Evolutionary conservation across 2,329 filamentous ascomycete species (phyloP), one percentile per base, ranked within the genome.

Genomic region (Sclerotinia trifoliorum): DNA sequence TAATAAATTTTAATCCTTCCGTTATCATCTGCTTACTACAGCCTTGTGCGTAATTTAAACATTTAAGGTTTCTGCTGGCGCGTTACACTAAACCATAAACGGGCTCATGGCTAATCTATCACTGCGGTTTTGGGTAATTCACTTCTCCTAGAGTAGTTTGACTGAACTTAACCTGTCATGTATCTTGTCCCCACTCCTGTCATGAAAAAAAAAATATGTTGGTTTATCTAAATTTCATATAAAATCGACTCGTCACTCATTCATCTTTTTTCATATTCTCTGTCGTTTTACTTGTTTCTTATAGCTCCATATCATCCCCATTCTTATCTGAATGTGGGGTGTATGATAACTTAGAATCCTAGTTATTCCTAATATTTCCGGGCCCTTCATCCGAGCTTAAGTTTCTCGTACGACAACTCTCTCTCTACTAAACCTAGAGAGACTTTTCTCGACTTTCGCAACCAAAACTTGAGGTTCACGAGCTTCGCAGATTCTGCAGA

Each of bases 341-440:
- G 26, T 35, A 39, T 57, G 55, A 54, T n/a, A 52, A 52, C 19
- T 63, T 35, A 15, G 26, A 48, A 49, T 26, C 42, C 51, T 58
- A 56, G 55, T 3, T 54, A 66, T 66, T 69, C 68, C 70, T 72
- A 69, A 70, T 70, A 42, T 46, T 48, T 57, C 69, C 70, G 70
- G 71, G 67, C 73, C 72, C 72, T 60, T 73, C 70, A 73, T 66
- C 56, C n/a, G 21, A 70, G 29, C 35, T 56, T 42, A 24, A 60
- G 35, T 60, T 56, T 70, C n/a, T 64, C n/a, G 8, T 54, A 42
- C 32, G 44, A 26, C 32, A 55, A n/a, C n/a, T n/a, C n/a, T n/a
- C 19, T 19, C 26, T 29, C 48, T 61, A 49, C 49, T 26, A 51
- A 4, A 64, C 17, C 2, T 10, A 48, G 26, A 29, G 13, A 17